Percentiles rank a stretch among this genome's conserved stretches.
phyloP scores from a whole-genome alignment of 495 filamentous ascomycete species.

The Penicillium nucicola region DNA sequence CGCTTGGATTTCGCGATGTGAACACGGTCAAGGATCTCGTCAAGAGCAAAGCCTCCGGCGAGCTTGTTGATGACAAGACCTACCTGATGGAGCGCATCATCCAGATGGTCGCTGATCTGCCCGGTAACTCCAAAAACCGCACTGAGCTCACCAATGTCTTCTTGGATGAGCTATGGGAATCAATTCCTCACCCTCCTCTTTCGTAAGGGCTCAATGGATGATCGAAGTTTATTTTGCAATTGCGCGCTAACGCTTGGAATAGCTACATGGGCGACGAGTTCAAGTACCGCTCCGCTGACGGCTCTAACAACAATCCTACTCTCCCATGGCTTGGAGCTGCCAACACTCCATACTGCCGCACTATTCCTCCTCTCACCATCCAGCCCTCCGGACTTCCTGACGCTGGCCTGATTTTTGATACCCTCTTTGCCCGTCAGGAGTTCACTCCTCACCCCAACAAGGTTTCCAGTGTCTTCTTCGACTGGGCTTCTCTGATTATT shows the following conservation, averaged over 20 bases:
- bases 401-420: conserved; percentile 52
- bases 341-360: conserved; percentile 54
- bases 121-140: conserved; percentile 58
- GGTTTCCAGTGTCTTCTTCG: conserved; percentile 57
- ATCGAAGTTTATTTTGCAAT: not conserved
- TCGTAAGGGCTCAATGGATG: conserved; percentile 33
- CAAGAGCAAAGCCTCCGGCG: conserved; percentile 51
- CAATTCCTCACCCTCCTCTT: conserved; percentile 50
- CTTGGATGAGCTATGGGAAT: conserved; percentile 67
- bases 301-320: conserved; percentile 62
- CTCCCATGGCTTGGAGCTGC: conserved; percentile 54
- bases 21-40: conserved; percentile 53
- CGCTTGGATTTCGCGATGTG: conserved; percentile 57
- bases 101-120: conserved; percentile 68
- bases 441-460: conserved; percentile 56
- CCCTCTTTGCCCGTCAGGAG: conserved; percentile 48
- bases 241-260: conserved; percentile 6
- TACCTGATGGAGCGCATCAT: conserved; percentile 77
- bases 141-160: conserved; percentile 66
- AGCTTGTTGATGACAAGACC: conserved; percentile 69
- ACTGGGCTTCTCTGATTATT: conserved; percentile 56
- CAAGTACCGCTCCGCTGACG: conserved; percentile 68
- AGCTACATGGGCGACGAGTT: conserved; percentile 64
- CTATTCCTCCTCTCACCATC: conserved; percentile 49
- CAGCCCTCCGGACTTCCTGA: conserved; percentile 52